Percentiles rank a stretch among this genome's conserved stretches.
phyloP scores from a whole-genome alignment of 768 basidiomycete species.

The Auriscalpium vulgare region DNA sequence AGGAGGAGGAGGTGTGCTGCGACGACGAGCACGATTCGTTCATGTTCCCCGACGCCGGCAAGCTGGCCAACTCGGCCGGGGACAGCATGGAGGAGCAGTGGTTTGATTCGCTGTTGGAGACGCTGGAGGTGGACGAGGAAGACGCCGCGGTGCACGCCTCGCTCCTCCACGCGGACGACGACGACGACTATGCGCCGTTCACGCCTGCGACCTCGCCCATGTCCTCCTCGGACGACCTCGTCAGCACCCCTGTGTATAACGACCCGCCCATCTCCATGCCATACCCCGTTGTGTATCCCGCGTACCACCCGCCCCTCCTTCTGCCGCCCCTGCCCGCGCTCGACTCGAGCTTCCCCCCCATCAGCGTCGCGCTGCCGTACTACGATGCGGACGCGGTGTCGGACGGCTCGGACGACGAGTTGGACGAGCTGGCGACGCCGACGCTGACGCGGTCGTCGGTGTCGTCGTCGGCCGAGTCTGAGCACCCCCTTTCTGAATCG shows the following conservation, averaged over 20 bases:
- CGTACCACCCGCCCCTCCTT: slow-evolving; percentile 44
- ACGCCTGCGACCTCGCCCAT: slow-evolving; percentile 63
- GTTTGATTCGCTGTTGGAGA: slow-evolving; percentile 76
- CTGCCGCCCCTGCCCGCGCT: slow-evolving; percentile 35
- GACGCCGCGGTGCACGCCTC: slow-evolving; percentile 44
- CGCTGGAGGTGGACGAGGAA: slow-evolving; percentile 62
- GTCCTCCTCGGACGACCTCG: slow-evolving; percentile 73
- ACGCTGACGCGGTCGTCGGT: slow-evolving; percentile 45
- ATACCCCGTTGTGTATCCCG: slow-evolving; percentile 54
- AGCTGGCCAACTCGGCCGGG: slow-evolving; percentile 35
- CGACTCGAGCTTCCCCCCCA: slow-evolving; percentile 21
- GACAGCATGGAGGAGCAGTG: slow-evolving; percentile 65
- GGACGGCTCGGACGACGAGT: slow-evolving; percentile 81
- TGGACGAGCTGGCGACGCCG: slow-evolving; percentile 59
- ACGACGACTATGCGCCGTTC: slow-evolving; percentile 47
- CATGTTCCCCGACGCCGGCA: slow-evolving; percentile 74
- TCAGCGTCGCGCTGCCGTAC: slow-evolving; percentile 56
- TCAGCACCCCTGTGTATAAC: slow-evolving; percentile 40
- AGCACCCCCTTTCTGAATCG: slow-evolving; percentile 32
- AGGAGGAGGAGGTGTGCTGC: slow-evolving; percentile 39
- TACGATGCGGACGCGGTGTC: slow-evolving; percentile 65
- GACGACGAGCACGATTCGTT: slow-evolving; percentile 53
- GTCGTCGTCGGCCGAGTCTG: slow-evolving; percentile 36
- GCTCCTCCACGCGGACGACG: slow-evolving; percentile 49
- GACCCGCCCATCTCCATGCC: slow-evolving; percentile 38